Percentiles rank a stretch among this genome's conserved stretches.
Conservation (phyloP, 495 filamentous ascomycete genomes). For the Lepidopterella palustris region DNA sequence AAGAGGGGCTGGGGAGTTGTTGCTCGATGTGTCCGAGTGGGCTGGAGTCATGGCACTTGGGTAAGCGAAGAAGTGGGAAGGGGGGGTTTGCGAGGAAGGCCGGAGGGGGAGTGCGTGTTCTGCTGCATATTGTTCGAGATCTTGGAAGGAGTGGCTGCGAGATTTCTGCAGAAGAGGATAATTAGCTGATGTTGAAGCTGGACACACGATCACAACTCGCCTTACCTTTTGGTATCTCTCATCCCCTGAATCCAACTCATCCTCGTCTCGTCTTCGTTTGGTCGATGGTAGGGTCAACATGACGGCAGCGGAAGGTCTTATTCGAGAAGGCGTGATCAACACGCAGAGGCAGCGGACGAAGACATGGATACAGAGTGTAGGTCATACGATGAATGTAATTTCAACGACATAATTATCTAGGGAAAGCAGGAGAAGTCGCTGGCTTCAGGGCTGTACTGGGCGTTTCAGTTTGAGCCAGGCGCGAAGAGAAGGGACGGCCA, state of each 20-base stretch:
- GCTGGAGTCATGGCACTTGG: constrained; percentile 22
- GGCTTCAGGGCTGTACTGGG: background rate
- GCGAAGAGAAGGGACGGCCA: background rate
- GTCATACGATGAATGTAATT: too few species aligned
- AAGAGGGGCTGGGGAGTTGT: constrained; percentile 21
- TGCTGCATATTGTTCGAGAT: background rate
- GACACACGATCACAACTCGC: background rate
- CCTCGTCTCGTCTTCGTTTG: constrained; percentile 23
- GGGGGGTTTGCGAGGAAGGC: constrained; percentile 16
- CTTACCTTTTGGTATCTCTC: constrained; percentile 17
- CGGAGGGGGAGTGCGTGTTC: constrained; percentile 16
- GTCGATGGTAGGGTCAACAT: constrained; percentile 12
- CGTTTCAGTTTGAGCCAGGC: constrained; percentile 3
- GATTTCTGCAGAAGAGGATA: constrained; percentile 16
- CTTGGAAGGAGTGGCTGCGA: constrained; percentile 11
- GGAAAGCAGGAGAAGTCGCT: background rate
- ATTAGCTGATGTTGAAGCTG: background rate
- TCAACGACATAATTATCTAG: background rate
- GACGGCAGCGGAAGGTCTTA: background rate
- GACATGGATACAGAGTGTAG: background rate
- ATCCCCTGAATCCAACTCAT: constrained; percentile 23
- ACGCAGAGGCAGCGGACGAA: background rate
- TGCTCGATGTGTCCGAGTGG: constrained; percentile 13
- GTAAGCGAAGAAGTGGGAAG: constrained; percentile 5
- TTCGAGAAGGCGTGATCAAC: background rate